These are phyloP conservation scores for Pichia sp. DNA, from an alignment of 1,139 yeast species.

Conservation along the genomic window DNA sequence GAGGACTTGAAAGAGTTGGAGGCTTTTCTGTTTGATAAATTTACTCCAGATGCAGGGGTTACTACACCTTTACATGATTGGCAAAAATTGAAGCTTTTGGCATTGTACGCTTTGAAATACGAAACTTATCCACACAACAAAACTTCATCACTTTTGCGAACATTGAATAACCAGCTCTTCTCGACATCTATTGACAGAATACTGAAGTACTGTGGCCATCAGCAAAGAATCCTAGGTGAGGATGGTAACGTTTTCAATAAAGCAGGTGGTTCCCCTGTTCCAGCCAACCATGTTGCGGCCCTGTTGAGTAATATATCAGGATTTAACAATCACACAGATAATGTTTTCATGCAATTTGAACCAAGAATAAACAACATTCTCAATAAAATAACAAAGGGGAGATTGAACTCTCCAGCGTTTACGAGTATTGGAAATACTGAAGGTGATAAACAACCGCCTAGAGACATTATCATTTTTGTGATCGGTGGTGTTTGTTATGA, in stretches of 20 bases:
- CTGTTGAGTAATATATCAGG: slow-evolving; percentile 21
- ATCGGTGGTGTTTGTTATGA: slow-evolving; percentile 92
- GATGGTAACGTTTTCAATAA: slow-evolving; percentile 23
- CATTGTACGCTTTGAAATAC: slow-evolving; percentile 67
- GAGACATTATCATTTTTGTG: slow-evolving; percentile 72
- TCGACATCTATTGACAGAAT: slow-evolving; percentile 27
- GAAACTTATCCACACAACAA: slow-evolving; percentile 38
- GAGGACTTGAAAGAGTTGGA: slow-evolving; percentile 41
- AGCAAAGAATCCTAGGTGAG: slow-evolving; percentile 35
- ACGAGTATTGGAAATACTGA: slow-evolving; percentile 1
- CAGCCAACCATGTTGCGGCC: slow-evolving; percentile 19
- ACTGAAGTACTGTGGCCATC: slow-evolving; percentile 32
- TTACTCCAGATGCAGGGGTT: slow-evolving; percentile 10
- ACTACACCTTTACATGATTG: slow-evolving; percentile 28
- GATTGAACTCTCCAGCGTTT: slow-evolving; percentile 26
- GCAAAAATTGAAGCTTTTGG: slow-evolving; percentile 51
- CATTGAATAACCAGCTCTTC: slow-evolving; percentile 30
- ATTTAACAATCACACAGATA: slow-evolving; percentile 24
- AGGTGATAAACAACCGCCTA: slow-evolving; percentile 33
- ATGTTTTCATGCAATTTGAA: slow-evolving; percentile 53
- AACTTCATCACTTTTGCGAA: slow-evolving; percentile 28
- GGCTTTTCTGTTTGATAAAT: slow-evolving; percentile 29
- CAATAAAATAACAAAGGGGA: slow-evolving; percentile 41
- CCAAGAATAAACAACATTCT: slow-evolving; percentile 60
- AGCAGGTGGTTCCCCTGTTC: slow-evolving; percentile 12